Evolutionary conservation across 1,284 basidiomycete genomes (phyloP).

Genomic region (Microbotryomycetes sp.): DNA sequence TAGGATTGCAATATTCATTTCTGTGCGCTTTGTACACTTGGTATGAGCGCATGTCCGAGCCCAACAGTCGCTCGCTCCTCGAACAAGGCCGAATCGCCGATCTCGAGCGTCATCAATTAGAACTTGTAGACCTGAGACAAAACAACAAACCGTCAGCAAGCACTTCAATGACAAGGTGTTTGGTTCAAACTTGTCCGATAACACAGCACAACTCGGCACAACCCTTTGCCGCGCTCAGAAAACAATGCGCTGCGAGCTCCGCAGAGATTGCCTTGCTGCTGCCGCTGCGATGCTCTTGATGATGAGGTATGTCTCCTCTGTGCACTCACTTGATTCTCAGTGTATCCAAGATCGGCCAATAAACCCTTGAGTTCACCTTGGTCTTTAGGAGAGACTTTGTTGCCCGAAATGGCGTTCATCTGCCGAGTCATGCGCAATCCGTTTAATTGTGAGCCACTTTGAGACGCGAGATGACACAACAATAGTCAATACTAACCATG

Average conservation of each 20-base stretch:
- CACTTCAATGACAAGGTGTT: too few species aligned
- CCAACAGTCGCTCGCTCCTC: too few species aligned
- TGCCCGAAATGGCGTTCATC: conserved; percentile 55
- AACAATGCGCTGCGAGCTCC: neutral
- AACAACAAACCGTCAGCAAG: too few species aligned
- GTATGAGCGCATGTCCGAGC: neutral
- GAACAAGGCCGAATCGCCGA: neutral
- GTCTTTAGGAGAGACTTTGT: conserved; percentile 44
- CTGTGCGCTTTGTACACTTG: neutral
- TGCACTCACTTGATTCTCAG: conserved; percentile 62
- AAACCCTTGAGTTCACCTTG: conserved; percentile 78
- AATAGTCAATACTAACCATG: conserved; percentile 9
- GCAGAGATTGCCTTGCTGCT: neutral
- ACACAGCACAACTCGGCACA: too few species aligned
- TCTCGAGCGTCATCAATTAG: too few species aligned
- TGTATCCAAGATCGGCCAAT: conserved; percentile 81
- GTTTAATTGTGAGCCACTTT: neutral
- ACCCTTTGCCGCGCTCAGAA: neutral
- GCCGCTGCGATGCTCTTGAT: neutral
- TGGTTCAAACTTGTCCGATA: too few species aligned
- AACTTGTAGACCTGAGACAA: conserved; percentile 44
- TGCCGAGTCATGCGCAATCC: too few species aligned
- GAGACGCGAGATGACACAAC: neutral
- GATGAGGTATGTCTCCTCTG: too few species aligned
- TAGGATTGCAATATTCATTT: too few species aligned